phyloP scores from a whole-genome alignment of 2,329 filamentous ascomycete genomes.

The Stagonosporopsis cucurbitacearum region DNA sequence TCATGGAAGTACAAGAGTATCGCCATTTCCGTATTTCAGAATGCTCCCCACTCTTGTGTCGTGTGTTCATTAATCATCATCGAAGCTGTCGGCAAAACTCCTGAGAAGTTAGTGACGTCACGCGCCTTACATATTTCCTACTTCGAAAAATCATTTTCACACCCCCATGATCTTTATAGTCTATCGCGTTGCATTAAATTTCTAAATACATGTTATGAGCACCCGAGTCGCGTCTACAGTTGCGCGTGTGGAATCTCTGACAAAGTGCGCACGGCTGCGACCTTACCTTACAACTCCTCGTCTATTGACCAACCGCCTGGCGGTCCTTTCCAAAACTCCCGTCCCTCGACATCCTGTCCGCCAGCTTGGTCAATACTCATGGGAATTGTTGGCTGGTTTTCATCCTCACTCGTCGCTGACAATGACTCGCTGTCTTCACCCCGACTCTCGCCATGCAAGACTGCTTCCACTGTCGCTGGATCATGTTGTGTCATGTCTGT shows the following conservation, averaged over 20 bases:
- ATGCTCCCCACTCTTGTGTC: conserved; percentile 4
- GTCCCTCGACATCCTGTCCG: neutral
- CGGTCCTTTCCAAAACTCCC: neutral
- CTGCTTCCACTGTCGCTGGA: no score
- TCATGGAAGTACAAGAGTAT: neutral
- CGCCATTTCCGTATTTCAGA: neutral
- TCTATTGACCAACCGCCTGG: neutral
- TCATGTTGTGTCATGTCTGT: neutral
- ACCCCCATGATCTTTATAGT: neutral
- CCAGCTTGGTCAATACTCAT: neutral
- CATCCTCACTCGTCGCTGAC: neutral
- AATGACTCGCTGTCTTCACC: neutral
- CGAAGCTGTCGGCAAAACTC: neutral
- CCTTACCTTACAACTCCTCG: neutral
- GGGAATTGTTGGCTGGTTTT: neutral
- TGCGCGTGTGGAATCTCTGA: neutral
- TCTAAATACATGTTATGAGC: neutral
- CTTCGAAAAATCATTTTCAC: neutral
- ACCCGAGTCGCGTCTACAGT: neutral
- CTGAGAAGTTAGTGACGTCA: conserved; percentile 11
- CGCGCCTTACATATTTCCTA: neutral
- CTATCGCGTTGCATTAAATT: neutral
- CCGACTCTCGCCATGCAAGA: no score
- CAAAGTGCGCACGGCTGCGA: neutral
- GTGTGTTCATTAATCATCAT: conserved; percentile 19